Evolutionary conservation across 225 moss, liverwort and hornwort species (phyloP).

Genomic region (Bryoerythrophyllum caledonicum): DNA sequence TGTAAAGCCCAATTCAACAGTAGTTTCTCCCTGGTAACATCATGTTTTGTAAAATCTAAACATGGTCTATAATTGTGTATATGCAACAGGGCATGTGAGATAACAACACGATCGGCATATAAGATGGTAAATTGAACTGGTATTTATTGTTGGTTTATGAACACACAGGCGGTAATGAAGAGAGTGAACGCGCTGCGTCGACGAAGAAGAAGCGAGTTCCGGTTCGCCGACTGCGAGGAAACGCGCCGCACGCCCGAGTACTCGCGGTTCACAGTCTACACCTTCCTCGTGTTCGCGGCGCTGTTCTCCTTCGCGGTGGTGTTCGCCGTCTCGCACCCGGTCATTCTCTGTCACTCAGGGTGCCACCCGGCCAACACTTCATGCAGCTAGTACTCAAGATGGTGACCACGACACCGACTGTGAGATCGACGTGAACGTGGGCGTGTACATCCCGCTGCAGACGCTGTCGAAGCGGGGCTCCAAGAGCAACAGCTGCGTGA

Average conservation of each 20-base stretch:
- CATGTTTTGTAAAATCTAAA: too few species aligned
- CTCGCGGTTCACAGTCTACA: constrained; percentile 11
- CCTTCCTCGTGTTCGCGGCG: constrained; percentile 16
- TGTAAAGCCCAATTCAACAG: too few species aligned
- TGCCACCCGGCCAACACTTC: not conserved
- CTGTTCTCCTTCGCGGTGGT: constrained; percentile 35
- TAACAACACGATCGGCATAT: too few species aligned
- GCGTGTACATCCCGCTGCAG: constrained; percentile 28
- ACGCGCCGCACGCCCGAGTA: not conserved
- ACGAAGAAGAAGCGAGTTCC: too few species aligned
- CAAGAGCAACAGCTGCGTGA: constrained; percentile 23
- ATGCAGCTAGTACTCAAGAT: not conserved
- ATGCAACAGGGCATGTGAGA: too few species aligned
- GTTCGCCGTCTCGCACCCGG: constrained; percentile 37
- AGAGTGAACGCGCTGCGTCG: too few species aligned
- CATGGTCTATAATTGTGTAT: too few species aligned
- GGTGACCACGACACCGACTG: constrained; percentile 36
- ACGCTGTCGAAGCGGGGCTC: constrained; percentile 27
- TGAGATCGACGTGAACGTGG: constrained; percentile 38
- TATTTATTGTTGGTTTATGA: not conserved
- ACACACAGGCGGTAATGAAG: constrained; percentile 18
- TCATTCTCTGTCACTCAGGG: constrained; percentile 36
- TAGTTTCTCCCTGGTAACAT: too few species aligned
- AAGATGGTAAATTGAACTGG: too few species aligned
- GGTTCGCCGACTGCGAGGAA: constrained; percentile 16